A percentile compares a stretch with the other conserved stretches of the same genome.
Conservation (phyloP, 2,329 filamentous ascomycete genomes). For the Chalaropsis thielavioides region DNA sequence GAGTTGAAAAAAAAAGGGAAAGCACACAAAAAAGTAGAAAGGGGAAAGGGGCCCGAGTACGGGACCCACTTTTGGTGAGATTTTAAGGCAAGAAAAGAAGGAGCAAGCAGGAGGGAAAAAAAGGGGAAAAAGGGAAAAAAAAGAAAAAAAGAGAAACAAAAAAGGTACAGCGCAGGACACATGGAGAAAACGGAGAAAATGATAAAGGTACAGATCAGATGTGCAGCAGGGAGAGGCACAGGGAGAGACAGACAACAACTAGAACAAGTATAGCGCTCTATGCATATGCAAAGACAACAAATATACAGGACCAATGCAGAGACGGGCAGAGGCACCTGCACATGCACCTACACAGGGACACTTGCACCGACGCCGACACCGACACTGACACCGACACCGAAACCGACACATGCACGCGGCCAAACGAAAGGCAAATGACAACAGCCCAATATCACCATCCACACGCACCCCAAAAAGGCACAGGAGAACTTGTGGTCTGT, state of each 20-base stretch:
- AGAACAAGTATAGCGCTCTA: background rate
- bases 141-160: background rate
- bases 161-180: background rate
- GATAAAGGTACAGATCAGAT: background rate
- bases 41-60: background rate
- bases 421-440: background rate
- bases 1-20: background rate
- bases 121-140: background rate
- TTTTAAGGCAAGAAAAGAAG: background rate
- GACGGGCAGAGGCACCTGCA: too few relatives aligned
- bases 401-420: too few relatives aligned
- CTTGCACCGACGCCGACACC: too few relatives aligned
- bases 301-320: too few relatives aligned
- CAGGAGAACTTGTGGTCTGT: conserved; percentile 3
- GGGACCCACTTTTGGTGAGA: background rate
- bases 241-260: background rate
- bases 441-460: background rate
- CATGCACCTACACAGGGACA: too few relatives aligned
- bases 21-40: background rate
- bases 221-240: conserved; percentile 4
- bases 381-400: too few relatives aligned
- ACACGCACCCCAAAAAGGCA: background rate
- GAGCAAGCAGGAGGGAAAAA: background rate
- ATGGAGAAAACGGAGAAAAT: background rate
- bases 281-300: background rate